Base-by-base conservation (phyloP, 2,329 filamentous ascomycete species). In the Monilinia aucupariae region DNA sequence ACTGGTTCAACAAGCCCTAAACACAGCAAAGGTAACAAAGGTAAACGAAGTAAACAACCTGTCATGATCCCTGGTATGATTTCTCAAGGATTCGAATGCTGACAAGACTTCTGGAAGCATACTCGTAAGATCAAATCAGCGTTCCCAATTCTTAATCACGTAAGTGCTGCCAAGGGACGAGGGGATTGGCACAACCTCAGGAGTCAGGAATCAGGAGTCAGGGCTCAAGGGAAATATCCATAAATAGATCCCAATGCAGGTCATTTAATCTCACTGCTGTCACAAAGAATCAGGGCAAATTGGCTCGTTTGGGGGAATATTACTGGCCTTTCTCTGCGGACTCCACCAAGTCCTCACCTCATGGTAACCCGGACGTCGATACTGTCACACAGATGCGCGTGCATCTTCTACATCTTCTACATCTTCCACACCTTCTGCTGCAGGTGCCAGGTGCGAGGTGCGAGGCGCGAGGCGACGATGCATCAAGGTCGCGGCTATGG, bases 231-330 rank as follows among this genome's bases (percentile, higher is more conserved):
- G 9, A 41, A 61, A 61, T 53, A 17, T 45, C 48, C 58, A 61
- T 61, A 61, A 61, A 61, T 61, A 61, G 58, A 61, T 43, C 48
- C 48, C 13, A 53, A 61, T 61, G 25, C 58, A 54, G 58, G 8
- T 43, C 58, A 45, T 60, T 60, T 61, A 61, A 32, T 54, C 25
- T 53, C 48, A 30, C n/a, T n/a, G n/a, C n/a, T n/a, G n/a, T n/a
- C n/a, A 25, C 27, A 45, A 53, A 61, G 27, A 61, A 61, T 43
- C 39, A 10, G 34, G 27, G 37, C 48, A 61, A 61, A 61, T 53
- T 61, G 12, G 27, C 48, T 61, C 25, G 6, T 32, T 61, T 25
- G 58, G 25, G 34, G 43, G 25, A 20, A 25, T 60, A 34, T 53
- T 52, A 53, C 47, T 34, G 48, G 25, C 25, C 30, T 60, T 60